A percentile compares a stretch with the other conserved stretches of the same genome.
Evolutionary conservation across 2,329 filamentous ascomycete genomes (phyloP).

Genomic region (Diaporthe longicolla): DNA sequence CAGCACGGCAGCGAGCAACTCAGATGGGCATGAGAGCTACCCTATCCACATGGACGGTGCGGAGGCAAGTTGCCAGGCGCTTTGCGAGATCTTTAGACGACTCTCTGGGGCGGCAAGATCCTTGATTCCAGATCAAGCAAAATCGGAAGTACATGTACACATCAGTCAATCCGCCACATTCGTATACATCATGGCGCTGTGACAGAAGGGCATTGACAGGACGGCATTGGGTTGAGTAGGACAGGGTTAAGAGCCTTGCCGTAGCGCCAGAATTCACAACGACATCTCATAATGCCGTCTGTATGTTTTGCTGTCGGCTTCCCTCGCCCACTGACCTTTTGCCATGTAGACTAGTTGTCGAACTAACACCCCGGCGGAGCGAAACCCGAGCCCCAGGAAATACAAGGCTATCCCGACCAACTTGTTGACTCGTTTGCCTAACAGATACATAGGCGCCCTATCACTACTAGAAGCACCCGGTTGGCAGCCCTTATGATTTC

Average conservation of each 20-base stretch:
- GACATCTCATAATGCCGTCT: not conserved
- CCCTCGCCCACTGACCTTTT: not conserved
- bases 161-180: not conserved
- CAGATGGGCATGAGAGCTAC: not conserved
- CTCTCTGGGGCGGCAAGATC: not conserved
- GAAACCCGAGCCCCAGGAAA: not conserved
- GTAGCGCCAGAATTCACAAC: not conserved
- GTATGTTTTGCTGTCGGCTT: not conserved
- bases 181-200: not conserved
- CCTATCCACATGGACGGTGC: not conserved
- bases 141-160: not conserved
- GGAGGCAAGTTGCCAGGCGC: no score
- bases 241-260: not conserved
- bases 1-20: not conserved
- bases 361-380: not conserved
- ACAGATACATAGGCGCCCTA: not conserved
- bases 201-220: not conserved
- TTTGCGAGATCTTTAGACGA: not conserved
- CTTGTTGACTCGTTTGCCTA: not conserved
- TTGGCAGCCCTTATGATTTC: not conserved
- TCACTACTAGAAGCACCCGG: not conserved
- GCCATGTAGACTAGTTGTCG: not conserved
- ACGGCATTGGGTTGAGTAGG: not conserved
- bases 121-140: not conserved
- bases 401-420: slow-evolving; percentile 1